A percentile compares a stretch with the other conserved stretches of the same genome.
Conservation (phyloP, 257 asterid species). For the Paraleonurus japonicus region DNA sequence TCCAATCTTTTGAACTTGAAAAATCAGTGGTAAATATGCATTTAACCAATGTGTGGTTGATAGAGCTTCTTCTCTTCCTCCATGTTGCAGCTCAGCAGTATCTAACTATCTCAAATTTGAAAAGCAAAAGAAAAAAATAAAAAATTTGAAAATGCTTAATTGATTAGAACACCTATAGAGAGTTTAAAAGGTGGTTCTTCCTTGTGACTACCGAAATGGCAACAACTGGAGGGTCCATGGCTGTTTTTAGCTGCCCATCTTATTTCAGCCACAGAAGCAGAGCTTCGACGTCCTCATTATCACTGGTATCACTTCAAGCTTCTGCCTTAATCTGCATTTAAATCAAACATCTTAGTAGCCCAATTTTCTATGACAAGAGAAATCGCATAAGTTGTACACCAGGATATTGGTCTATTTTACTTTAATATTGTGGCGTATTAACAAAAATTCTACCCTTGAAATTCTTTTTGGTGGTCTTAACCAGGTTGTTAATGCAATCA, state of each 20-base stretch:
- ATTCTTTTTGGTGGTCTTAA: neutral
- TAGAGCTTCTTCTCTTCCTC: constrained; percentile 32
- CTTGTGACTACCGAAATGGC: constrained; percentile 33
- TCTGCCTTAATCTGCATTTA: neutral
- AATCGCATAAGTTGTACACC: no score
- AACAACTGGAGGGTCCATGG: constrained; percentile 40
- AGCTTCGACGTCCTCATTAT: constrained; percentile 23
- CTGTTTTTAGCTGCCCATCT: constrained; percentile 42
- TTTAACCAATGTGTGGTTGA: constrained; percentile 39
- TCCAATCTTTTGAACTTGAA: constrained; percentile 13
- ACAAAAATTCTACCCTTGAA: neutral
- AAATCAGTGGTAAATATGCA: constrained; percentile 44
- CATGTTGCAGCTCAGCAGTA: constrained; percentile 23
- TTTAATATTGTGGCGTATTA: no score
- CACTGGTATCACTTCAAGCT: constrained; percentile 24
- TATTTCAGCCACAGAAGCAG: constrained; percentile 35
- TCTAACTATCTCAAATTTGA: constrained; percentile 8
- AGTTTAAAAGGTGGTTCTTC: neutral
- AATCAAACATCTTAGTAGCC: no score
- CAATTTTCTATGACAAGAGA: no score
- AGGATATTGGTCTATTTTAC: no score
- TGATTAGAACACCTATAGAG: neutral
- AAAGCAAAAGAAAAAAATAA: neutral
- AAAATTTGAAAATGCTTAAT: constrained; percentile 17
- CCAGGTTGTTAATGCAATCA: constrained; percentile 21